Base-by-base conservation (phyloP, 108 stramenopile genomes). In the Pseudonitzschia multistriata region DNA sequence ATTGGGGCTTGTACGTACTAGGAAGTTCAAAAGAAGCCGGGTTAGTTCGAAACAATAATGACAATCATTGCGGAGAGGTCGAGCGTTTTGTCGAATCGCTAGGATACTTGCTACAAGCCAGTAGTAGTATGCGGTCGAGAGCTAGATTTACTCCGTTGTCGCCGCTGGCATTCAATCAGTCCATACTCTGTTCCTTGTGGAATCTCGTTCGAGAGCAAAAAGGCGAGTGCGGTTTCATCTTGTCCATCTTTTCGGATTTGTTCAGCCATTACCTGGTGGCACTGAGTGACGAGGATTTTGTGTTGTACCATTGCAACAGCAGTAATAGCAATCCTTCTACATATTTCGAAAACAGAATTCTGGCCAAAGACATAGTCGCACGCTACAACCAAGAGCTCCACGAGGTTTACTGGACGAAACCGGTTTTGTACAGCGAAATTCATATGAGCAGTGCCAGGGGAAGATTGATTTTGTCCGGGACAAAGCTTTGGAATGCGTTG, bases 401-500 rank as follows among this genome's bases (percentile, higher is more conserved):
- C 49, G 88, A 88, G 11, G 15, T 88, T 19, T 91, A 88, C 67
- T 95, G 90, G 89, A 76, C 66, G n/a, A 73, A 73, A 49, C 89
- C 89, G 17, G 91, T 90, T 11, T 34, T 85, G 22, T 66, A 74
- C 19, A 55, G 68, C 4, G 90, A 91, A 36, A 66, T 83, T 36
- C 53, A 67, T 33, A 25, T 34, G 30, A 53, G 33, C 14, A 54
- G 45, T 73, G 62, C 45, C 45, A 72, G 65, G 54, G 85, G 74
- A 7, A 73, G 93, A 55, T 54, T 88, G 2, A 49, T 91, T 27
- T 70, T 91, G 25, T 88, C 90, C 17, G 88, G 87, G 34, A 94
- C 90, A 1, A 94, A 94, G 57, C 61, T 91, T 19, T 94, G 88
- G 90, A 90, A 90, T 71, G 84, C 83, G 28, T 57, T 94, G 45